Percentiles rank a stretch among this genome's conserved stretches.
Conservation (phyloP, 495 filamentous ascomycete species). For the Podospora pseudoanserina region DNA sequence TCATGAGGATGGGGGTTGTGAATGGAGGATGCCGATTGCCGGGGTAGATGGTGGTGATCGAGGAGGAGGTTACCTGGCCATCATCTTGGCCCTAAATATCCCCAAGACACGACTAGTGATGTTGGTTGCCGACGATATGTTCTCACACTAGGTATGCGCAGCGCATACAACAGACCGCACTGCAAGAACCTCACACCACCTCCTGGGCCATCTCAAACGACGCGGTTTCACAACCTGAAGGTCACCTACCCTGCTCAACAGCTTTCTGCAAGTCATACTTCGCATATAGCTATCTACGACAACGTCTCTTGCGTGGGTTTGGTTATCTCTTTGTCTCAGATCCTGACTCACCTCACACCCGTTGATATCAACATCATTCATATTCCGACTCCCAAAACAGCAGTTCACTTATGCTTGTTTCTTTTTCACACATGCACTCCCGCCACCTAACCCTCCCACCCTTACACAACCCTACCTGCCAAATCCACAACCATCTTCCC, state of each 20-base stretch:
- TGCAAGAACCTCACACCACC: background rate
- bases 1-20: background rate
- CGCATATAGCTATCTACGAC: background rate
- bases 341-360: background rate
- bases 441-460: background rate
- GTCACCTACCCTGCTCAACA: background rate
- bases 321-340: background rate
- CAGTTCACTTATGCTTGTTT: background rate
- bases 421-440: background rate
- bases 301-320: background rate
- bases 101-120: too few relatives aligned
- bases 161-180: background rate
- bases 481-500: background rate
- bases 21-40: background rate
- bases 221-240: background rate
- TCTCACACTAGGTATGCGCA: too few relatives aligned
- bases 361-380: background rate
- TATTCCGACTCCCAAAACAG: background rate
- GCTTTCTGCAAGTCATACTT: background rate
- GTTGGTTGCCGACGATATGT: too few relatives aligned
- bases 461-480: background rate
- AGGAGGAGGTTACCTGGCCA: too few relatives aligned
- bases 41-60: too few relatives aligned
- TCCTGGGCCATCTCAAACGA: background rate
- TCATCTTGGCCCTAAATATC: too few relatives aligned